Evolutionary conservation across 73 alveolate species (phyloP).

Genomic region (Loxodes magnus): DNA sequence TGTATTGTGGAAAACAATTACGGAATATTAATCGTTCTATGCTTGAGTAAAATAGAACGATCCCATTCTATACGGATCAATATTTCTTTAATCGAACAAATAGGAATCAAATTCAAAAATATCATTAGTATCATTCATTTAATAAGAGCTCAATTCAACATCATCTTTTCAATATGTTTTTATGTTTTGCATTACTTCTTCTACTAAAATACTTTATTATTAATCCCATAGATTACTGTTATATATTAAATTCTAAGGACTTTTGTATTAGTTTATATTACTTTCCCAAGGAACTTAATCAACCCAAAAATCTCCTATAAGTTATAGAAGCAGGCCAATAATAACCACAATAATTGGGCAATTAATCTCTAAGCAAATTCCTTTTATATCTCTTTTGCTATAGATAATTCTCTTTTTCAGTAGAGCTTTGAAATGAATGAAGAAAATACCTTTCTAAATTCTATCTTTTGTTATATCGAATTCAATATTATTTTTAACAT

Average conservation of each 20-base stretch:
- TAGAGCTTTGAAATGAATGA: constrained; percentile 41
- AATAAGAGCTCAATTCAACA: neutral
- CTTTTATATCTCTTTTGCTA: constrained; percentile 38
- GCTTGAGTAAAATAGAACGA: constrained; percentile 25
- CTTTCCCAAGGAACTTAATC: neutral
- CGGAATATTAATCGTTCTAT: constrained; percentile 14
- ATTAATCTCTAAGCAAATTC: constrained; percentile 42
- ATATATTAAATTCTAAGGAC: neutral
- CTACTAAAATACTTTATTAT: neutral
- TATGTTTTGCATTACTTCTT: constrained; percentile 1
- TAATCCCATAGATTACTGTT: neutral
- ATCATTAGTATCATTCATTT: neutral
- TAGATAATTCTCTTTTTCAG: constrained; percentile 34
- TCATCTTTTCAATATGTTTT: neutral
- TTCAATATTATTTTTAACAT: constrained; percentile 21
- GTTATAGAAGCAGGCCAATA: constrained; percentile 41
- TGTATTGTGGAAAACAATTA: constrained; percentile 5
- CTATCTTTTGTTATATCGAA: constrained; percentile 36
- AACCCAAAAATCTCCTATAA: constrained; percentile 8
- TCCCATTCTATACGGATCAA: constrained; percentile 34
- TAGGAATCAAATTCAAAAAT: constrained; percentile 20
- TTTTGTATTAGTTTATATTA: neutral
- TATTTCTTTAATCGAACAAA: constrained; percentile 4
- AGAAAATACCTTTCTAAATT: constrained; percentile 30
- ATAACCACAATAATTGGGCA: constrained; percentile 51